Evolutionary conservation across 2,329 filamentous ascomycete species (phyloP), one percentile per base, ranked within the genome.

Genomic region (Trichoderma polysporum): DNA sequence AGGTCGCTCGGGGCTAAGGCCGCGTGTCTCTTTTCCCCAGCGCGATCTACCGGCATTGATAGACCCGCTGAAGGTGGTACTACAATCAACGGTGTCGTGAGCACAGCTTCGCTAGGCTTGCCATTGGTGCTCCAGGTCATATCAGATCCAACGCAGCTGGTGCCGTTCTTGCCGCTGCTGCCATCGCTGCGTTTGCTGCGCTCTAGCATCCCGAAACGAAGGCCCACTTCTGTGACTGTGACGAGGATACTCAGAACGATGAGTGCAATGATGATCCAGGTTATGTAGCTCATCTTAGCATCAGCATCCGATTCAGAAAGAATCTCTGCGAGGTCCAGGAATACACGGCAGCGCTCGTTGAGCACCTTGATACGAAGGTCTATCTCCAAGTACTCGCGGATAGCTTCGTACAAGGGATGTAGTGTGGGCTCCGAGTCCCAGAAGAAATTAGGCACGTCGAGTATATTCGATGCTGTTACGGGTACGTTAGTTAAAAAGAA

Each of bases 391-490:
- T 99, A 99, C 78, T 98, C 95, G 73, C 95, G 92, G 59, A 98
- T 93, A 68, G 94, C 95, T 68, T 88, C 90, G 81, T 99, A 99
- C 31, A 99, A 88, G 0, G 95, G 95, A 76, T 97, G 93, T 0
- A 99, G 85, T 0, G 93, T 97, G 19, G 95, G 95, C 76, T 99
- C 95, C 12, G 92, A 92, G 77, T 98, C 94, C 95, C 95, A 99
- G 85, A 98, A 97, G 85, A 97, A 97, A 77, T 94, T 96, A 68
- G 94, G 94, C 0, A 96, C 93, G 78, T 97, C 94, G 67, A 97
- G 90, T 77, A 97, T 94, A 76, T 98, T 98, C 22, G 92, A 97
- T 68, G 93, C 93, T 70, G 73, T 54, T 39, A 22, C 4, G 31
- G 3, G 29, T n/a, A 47, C 1, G 61, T 64, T 5, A 64, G 50